Evolutionary conservation across 2,329 filamentous ascomycete species (phyloP), one percentile per base, ranked within the genome.

Genomic region (Neofusicoccum sp.): DNA sequence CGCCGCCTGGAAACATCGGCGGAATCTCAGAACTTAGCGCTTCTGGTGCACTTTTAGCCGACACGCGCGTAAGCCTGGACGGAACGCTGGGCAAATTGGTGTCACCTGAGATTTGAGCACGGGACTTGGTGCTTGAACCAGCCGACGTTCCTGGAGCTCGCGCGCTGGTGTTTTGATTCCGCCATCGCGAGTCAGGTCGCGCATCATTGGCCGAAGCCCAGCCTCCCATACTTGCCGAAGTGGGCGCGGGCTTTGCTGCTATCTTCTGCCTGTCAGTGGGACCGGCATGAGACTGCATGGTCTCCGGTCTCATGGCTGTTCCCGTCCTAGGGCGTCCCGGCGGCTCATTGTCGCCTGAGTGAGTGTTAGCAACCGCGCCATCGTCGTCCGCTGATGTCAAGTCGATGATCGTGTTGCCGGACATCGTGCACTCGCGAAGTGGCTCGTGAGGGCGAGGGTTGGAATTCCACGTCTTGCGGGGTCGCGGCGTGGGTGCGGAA

Each of bases 111-210:
- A 56, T 20, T 56, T 20, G 38, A 34, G 51, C 38, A 56, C 28
- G 38, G 38, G 51, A 16, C 36, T 43, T 44, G 51, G 36, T 56
- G 51, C 51, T 56, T 8, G 26, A 36, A 31, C 30, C 51, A 30
- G 28, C 38, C 38, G 36, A 43, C 12, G 51, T 56, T 44, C 28
- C n/a, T 43, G 38, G 38, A 56, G 51, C 33, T 43, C 49, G 49
- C 36, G 51, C n/a, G 38, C 36, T 56, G 36, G 43, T 58, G 54
- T 58, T 58, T 58, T 58, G 54, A 58, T 58, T 58, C 43, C 41
- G 30, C 54, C 11, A 8, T 30, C 41, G 41, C 54, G 54, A 58
- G 43, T 58, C 41, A 58, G 41, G 31, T 12, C 16, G 54, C 40
- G 7, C 14, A 30, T 47, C 43, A 47, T 58, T 58, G 41, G 54